Percentiles rank a stretch among this genome's conserved stretches.
Conservation (phyloP, 2,329 filamentous ascomycete genomes). For the Beauveria sp. region DNA sequence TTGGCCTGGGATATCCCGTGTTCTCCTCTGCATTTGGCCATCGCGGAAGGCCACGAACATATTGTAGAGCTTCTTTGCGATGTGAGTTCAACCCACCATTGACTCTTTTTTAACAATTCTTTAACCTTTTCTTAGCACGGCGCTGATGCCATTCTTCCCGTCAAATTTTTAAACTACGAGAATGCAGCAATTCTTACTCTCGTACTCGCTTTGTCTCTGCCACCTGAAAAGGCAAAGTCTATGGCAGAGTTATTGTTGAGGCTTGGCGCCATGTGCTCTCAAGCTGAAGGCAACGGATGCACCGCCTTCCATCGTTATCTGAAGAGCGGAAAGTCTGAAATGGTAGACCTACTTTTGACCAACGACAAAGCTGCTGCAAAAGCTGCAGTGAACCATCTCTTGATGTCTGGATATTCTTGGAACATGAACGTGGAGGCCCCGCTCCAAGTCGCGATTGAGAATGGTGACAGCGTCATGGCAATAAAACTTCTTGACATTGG, state of each 20-base stretch:
- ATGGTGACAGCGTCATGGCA: conserved; percentile 44
- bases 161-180: conserved; percentile 54
- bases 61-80: conserved; percentile 62
- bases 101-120: neutral
- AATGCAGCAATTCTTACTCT: conserved; percentile 60
- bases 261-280: conserved; percentile 64
- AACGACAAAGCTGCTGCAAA: conserved; percentile 53
- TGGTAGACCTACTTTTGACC: conserved; percentile 43
- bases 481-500: conserved; percentile 57
- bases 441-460: conserved; percentile 51
- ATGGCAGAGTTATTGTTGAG: conserved; percentile 60
- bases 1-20: conserved; percentile 72
- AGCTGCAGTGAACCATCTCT: conserved; percentile 59
- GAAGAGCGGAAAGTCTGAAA: conserved; percentile 36
- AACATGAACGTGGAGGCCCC: conserved; percentile 34
- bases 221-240: conserved; percentile 51
- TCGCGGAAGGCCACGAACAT: conserved; percentile 62
- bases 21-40: conserved; percentile 71
- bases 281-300: conserved; percentile 58
- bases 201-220: conserved; percentile 58
- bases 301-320: conserved; percentile 63
- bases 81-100: conserved; percentile 25
- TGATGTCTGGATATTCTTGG: conserved; percentile 30
- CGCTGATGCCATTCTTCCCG: conserved; percentile 66
- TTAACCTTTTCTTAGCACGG: conserved; percentile 51